Conservation (phyloP, 1,139 yeast genomes). For the Saccharomycopsis hybrid region DNA sequence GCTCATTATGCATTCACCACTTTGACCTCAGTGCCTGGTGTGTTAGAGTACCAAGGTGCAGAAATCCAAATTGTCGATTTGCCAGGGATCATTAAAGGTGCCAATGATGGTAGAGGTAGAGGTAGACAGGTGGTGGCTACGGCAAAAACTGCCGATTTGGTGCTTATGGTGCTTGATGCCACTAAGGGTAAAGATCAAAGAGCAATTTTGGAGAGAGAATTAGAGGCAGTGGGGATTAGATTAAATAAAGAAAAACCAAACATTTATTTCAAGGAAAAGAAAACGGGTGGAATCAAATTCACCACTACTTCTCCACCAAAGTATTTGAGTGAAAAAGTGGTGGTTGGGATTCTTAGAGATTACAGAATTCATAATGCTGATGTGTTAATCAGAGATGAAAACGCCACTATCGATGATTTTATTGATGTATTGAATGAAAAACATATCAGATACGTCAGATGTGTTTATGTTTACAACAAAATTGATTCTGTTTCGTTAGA, state of each 20-base stretch:
- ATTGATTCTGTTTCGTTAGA: conserved; percentile 92
- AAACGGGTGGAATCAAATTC: conserved; percentile 87
- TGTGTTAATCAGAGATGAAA: conserved; percentile 81
- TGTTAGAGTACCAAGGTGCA: conserved; percentile 89
- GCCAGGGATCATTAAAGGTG: conserved; percentile 97
- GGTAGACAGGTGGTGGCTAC: conserved; percentile 96
- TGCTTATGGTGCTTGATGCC: conserved; percentile 91
- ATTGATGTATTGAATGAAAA: conserved; percentile 86
- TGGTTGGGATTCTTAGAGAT: conserved; percentile 71
- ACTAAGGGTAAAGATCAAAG: conserved; percentile 90
- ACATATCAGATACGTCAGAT: conserved; percentile 82
- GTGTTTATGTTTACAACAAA: conserved; percentile 91
- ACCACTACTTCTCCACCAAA: conserved; percentile 79
- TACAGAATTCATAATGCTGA: conserved; percentile 92
- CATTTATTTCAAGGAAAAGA: conserved; percentile 68
- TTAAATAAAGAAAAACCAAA: conserved; percentile 79
- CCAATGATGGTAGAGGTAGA: conserved; percentile 95
- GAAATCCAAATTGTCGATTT: conserved; percentile 94
- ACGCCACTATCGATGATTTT: conserved; percentile 87
- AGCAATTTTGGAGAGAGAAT: conserved; percentile 75
- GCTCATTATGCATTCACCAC: conserved; percentile 96
- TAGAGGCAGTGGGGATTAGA: conserved; percentile 91
- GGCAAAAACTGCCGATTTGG: conserved; percentile 89
- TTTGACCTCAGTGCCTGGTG: conserved; percentile 93
- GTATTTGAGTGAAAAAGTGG: conserved; percentile 73